Base-by-base conservation (phyloP, 228 moss, liverwort and hornwort genomes). In the Sphagnum fallax region DNA sequence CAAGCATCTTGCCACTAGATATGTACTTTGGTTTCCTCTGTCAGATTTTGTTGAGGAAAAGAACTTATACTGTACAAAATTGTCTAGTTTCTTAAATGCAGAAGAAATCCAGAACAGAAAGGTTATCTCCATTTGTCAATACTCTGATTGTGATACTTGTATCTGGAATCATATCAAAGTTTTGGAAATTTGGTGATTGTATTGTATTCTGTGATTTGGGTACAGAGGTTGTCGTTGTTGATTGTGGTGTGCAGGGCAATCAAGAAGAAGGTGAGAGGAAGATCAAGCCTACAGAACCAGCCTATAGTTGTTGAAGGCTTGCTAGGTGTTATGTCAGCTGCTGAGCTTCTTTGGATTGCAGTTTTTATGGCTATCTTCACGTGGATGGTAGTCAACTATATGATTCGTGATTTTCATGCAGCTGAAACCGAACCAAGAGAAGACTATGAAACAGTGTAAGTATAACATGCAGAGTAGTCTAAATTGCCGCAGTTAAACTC, bases 241-340 rank as follows among this genome's bases (percentile, higher is more conserved):
- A 32, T 32, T 32, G 32, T 32, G 18, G 50, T 66, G 62, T 61
- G 61, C 72, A 77, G 77, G 65, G 49, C 61, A 50, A 72, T 73
- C 66, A 92, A 79, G 62, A 71, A 74, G 71, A 95, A 92, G 62
- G 47, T 52, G 71, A 70, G 68, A 66, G 82, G 84, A 18, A 81
- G 83, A 68, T 80, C 82, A 61, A 75, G 74, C 14, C 64, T 90
- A 62, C 79, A 84, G 77, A 60, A 84, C 67, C 90, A 81, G 66
- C 95, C 95, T 50, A 52, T 92, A 68, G 67, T 92, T 70, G 85
- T 89, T 16, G 75, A 82, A 58, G 82, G 97, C 50, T 85, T 83
- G 53, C 81, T 91, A 75, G 97, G 97, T 57, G 84, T 97, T 7
- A 58, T 93, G 47, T 88, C 91, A 47, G 72, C 80, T 65, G 90